Percentiles rank a stretch among this genome's conserved stretches.
These are phyloP conservation scores for Chrysoporthe cubensis DNA, from an alignment of 2,329 filamentous ascomycete species.

Conservation along the genomic window DNA sequence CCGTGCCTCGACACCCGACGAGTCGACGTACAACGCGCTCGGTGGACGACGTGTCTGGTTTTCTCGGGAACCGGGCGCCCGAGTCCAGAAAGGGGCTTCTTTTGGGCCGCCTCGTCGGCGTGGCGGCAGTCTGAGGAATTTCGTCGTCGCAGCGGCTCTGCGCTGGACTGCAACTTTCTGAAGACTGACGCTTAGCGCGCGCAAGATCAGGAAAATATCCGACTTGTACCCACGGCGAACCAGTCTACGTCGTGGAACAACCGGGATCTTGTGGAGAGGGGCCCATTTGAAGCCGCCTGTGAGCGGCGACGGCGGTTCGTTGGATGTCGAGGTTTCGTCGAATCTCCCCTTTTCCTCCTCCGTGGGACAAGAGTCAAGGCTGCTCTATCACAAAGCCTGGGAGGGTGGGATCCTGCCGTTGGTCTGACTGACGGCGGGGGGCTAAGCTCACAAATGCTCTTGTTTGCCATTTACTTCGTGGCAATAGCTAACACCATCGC, in stretches of 20 bases:
- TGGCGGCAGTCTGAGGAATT: conserved; percentile 10
- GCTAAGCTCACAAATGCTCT: background rate
- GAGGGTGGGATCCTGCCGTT: conserved; percentile 22
- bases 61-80: background rate
- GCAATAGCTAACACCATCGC: background rate
- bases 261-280: conserved; percentile 21
- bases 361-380: conserved; percentile 18
- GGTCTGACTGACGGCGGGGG: conserved; percentile 9
- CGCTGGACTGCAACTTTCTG: background rate
- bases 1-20: background rate
- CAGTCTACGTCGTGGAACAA: conserved; percentile 20
- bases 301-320: conserved; percentile 8
- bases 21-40: conserved; percentile 12
- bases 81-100: conserved; percentile 10
- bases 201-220: conserved; percentile 17
- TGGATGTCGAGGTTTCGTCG: background rate
- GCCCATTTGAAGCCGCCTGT: conserved; percentile 6
- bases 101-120: conserved; percentile 14
- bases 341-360: background rate
- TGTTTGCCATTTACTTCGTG: background rate
- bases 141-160: conserved; percentile 5
- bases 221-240: conserved; percentile 17
- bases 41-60: background rate
- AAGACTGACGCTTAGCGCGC: conserved; percentile 18
- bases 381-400: conserved; percentile 25